Percentiles rank a stretch among this genome's conserved stretches.
phyloP scores from a whole-genome alignment of 768 basidiomycete species.

The Psilocybe sp. region DNA sequence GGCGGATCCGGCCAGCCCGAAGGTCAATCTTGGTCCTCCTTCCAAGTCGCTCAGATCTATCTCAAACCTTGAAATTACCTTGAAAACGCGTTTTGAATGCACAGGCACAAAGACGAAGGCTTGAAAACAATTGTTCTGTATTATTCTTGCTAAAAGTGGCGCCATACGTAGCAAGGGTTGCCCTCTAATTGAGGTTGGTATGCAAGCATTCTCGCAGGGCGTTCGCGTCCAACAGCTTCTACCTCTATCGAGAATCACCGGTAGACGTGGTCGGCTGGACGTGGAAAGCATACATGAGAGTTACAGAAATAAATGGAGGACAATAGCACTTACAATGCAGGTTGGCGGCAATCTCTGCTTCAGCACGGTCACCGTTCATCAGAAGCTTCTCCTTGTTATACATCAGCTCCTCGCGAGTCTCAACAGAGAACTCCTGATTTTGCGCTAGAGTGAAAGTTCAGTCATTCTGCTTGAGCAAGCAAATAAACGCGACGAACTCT shows the following conservation, averaged over 20 bases:
- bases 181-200: too few species aligned
- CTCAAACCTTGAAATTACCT: too few species aligned
- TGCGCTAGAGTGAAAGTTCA: conserved; percentile 55
- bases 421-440: conserved; percentile 97
- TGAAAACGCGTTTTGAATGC: too few species aligned
- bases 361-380: conserved; percentile 92
- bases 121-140: too few species aligned
- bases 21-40: too few species aligned
- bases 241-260: conserved; percentile 42
- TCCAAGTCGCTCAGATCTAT: too few species aligned
- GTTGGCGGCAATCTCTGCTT: conserved; percentile 97
- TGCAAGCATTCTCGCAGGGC: too few species aligned
- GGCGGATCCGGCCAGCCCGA: too few species aligned
- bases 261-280: conserved; percentile 81
- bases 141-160: too few species aligned
- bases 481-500: conserved; percentile 61
- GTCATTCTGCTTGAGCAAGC: conserved; percentile 4
- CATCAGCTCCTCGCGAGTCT: conserved; percentile 95
- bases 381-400: conserved; percentile 99
- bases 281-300: conserved; percentile 17
- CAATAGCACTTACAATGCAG: conserved; percentile 56
- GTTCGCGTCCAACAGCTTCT: conserved; percentile 1
- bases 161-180: too few species aligned
- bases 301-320: conserved; percentile 7
- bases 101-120: too few species aligned